phyloP scores from a whole-genome alignment of 176 grass and related monocot species.

The Ananas comosus region DNA sequence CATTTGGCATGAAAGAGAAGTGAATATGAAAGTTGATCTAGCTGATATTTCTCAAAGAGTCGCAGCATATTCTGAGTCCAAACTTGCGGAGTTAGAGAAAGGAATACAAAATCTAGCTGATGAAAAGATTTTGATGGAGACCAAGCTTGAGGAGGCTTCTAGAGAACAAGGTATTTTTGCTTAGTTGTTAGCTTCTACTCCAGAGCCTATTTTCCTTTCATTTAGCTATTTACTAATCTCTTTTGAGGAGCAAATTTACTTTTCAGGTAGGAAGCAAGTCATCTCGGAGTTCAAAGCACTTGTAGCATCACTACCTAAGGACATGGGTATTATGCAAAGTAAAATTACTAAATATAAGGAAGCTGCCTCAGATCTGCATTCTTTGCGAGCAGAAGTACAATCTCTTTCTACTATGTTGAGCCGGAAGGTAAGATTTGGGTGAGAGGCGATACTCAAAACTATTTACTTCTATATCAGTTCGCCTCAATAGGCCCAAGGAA shows the following conservation, averaged over 20 bases:
- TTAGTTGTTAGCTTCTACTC: conserved; percentile 7
- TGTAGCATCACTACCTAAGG: conserved; percentile 54
- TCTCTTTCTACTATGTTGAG: conserved; percentile 57
- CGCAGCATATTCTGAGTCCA: conserved; percentile 43
- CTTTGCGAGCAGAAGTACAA: conserved; percentile 60
- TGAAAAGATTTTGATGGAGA: conserved; percentile 53
- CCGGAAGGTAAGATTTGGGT: conserved; percentile 43
- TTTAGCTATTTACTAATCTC: conserved; percentile 11
- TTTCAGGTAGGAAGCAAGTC: conserved; percentile 80
- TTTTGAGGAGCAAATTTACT: conserved; percentile 17
- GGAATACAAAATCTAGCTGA: conserved; percentile 51
- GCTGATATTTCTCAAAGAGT: conserved; percentile 53
- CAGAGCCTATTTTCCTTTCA: conserved; percentile 14
- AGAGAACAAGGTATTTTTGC: conserved; percentile 79
- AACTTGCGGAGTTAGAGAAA: conserved; percentile 62
- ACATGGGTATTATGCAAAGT: conserved; percentile 71
- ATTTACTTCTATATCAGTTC: conserved; percentile 11
- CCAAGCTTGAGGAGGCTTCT: conserved; percentile 74
- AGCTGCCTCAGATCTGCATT: conserved; percentile 49
- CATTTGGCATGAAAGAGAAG: conserved; percentile 72
- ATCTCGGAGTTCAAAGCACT: conserved; percentile 74
- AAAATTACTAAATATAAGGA: conserved; percentile 71
- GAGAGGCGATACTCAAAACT: background rate
- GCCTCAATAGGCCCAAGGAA: background rate
- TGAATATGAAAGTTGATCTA: conserved; percentile 59